Evolutionary conservation across 768 basidiomycete species (phyloP), one percentile per base, ranked within the genome.

Genomic region (Boletus patriciae): DNA sequence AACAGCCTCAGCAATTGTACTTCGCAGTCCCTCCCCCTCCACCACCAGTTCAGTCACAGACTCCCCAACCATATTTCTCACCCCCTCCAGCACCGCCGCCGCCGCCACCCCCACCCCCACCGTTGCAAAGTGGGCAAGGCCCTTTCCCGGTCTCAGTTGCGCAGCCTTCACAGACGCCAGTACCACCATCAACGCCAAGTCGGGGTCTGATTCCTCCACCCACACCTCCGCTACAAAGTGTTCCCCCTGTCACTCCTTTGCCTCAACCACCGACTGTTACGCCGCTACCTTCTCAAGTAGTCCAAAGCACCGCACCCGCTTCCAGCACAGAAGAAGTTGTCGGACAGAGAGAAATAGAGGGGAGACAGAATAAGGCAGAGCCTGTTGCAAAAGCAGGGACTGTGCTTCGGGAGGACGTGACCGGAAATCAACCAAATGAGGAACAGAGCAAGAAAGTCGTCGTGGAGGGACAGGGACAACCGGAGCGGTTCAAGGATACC

Each of bases 261-360:
- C 19, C 31, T 42, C 64, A 55, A 54, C 57, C 57, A 54, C 42
- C 59, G 33, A 42, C 27, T n/a, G 63, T 66, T 19, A 64, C 70
- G 16, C 65, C 72, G 16, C 23, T 55, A 13, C 58, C 58, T 6
- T 55, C 69, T 6, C 62, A 54, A 31, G 50, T 57, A 42, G 33
- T n/a, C 8, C n/a, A 23, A 34, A 38, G 33, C 27, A 40, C 19
- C 18, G 18, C 23, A 27, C 23, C 34, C 37, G 25, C 11, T 47
- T 4, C 31, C 31, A 66, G 66, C 42, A 71, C 74, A 46, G 71
- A 66, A 38, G 68, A 33, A 45, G 75, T 71, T 33, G 69, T 69
- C 10, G 73, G 76, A 11, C 78, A 79, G 46, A 76, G 77, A 51
- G 67, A 68, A 34, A 79, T 74, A 65, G 80, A 57, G 77, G 83